Evolutionary conservation across 2,329 filamentous ascomycete species (phyloP).

Genomic region (Neophaeococcomyces mojaviensis): DNA sequence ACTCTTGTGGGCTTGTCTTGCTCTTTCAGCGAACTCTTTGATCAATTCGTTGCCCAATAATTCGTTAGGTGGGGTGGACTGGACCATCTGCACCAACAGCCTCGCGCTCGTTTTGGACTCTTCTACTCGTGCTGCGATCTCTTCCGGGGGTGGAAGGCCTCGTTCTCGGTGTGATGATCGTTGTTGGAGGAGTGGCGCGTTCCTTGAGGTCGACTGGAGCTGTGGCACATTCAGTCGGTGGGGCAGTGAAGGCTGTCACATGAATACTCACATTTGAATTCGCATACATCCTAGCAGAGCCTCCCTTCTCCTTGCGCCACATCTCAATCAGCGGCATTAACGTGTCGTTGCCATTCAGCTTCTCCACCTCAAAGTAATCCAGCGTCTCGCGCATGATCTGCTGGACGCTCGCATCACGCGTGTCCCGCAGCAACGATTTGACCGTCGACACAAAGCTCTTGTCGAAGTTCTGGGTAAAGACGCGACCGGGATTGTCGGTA

Average conservation of each 20-base stretch:
- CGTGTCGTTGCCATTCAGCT: constrained; percentile 63
- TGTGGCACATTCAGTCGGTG: constrained; percentile 11
- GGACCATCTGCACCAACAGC: constrained; percentile 82
- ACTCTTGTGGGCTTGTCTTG: constrained; percentile 68
- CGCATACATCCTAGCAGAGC: constrained; percentile 28
- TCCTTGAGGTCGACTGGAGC: constrained; percentile 11
- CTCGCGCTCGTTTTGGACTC: constrained; percentile 87
- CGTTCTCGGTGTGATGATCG: constrained; percentile 36
- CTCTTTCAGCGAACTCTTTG: constrained; percentile 84
- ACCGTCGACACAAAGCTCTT: constrained; percentile 70
- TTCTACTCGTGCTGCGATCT: constrained; percentile 75
- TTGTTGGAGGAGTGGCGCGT: constrained; percentile 1
- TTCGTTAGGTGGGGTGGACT: constrained; percentile 71
- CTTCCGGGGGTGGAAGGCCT: constrained; percentile 57
- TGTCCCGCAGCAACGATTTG: constrained; percentile 65
- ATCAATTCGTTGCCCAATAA: constrained; percentile 78
- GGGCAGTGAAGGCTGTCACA: not conserved
- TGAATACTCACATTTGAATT: constrained; percentile 12
- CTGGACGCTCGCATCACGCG: constrained; percentile 67
- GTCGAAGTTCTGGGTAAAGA: constrained; percentile 87
- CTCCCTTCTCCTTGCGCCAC: constrained; percentile 83
- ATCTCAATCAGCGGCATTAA: constrained; percentile 65
- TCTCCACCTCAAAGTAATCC: constrained; percentile 66
- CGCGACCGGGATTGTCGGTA: constrained; percentile 79
- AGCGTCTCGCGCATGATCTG: constrained; percentile 84